Evolutionary conservation across 2,329 filamentous ascomycete genomes (phyloP), one percentile per base, ranked within the genome.

Genomic region (Xylariaceae sp.): DNA sequence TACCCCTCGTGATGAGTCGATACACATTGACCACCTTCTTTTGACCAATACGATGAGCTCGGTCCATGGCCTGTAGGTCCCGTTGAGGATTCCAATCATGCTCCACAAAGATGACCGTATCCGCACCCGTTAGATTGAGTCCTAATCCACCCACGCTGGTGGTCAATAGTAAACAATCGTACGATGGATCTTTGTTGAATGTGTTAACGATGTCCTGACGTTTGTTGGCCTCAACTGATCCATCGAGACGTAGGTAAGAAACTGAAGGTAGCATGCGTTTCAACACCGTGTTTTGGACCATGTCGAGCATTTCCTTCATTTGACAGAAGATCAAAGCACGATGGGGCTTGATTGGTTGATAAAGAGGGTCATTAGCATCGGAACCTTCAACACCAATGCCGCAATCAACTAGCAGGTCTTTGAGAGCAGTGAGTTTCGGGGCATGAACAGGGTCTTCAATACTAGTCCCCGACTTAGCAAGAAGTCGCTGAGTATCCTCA

Each of bases 21-120:
- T 98, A 98, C 14, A 98, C 93, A 62, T 98, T 98, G 57, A 98
- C 93, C 29, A 97, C 93, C 79, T 97, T 98, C 82, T 98, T 98
- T 73, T 98, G 93, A 2, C 93, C 93, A 59, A 98, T 97, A 57
- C 93, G 85, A 74, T 98, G 93, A 7, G 93, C 93, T 49, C 93
- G 89, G 64, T 98, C 93, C 93, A 98, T 98, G 55, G 93, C 93
- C 64, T 98, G 93, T 56, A 98, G 81, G 68, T 98, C 93, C 67
- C 95, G 95, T 65, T 98, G 93, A 23, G 93, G 93, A 64, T 98
- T 98, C 93, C 93, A 98, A 67, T 98, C 93, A 67, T 98, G 94
- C 68, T 98, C 93, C 22, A 98, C 94, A 61, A 98, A 98, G 58
- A 98, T 98, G 66, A 98, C 93, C 0, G 93, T 98, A 67, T 98